A percentile compares a stretch with the other conserved stretches of the same genome.
phyloP scores from a whole-genome alignment of 345 rosid species.

The Durio zibethinus region DNA sequence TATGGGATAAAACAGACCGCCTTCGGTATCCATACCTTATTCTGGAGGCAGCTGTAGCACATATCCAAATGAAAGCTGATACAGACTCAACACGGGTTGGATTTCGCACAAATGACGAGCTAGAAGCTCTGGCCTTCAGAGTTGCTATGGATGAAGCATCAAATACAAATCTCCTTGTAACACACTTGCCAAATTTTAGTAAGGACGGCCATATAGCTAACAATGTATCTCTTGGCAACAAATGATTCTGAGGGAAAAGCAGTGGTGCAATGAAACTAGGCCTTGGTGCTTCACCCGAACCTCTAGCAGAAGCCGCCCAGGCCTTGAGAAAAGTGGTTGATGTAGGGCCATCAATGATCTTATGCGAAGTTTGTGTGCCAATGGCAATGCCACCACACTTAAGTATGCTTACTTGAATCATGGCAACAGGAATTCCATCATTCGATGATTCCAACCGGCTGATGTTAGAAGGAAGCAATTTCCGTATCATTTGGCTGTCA shows the following conservation, averaged over 20 bases:
- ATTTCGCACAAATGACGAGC: constrained; percentile 24
- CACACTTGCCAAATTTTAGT: background rate
- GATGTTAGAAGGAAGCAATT: constrained; percentile 26
- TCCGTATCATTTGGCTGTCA: background rate
- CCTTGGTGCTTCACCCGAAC: background rate
- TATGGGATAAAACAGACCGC: constrained; percentile 33
- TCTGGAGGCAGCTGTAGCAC: constrained; percentile 29
- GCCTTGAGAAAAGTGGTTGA: constrained; percentile 17
- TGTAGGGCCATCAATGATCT: constrained; percentile 40
- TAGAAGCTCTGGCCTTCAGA: constrained; percentile 32
- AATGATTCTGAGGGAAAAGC: background rate
- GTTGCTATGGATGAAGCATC: constrained; percentile 31
- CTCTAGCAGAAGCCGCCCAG: constrained; percentile 21
- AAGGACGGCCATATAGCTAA: constrained; percentile 1
- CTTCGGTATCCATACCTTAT: constrained; percentile 18
- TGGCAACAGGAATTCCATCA: constrained; percentile 7
- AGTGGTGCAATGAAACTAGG: constrained; percentile 2
- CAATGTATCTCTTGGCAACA: constrained; percentile 4
- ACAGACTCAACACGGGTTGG: constrained; percentile 51
- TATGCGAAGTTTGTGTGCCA: constrained; percentile 35
- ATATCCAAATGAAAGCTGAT: constrained; percentile 45
- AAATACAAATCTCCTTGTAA: constrained; percentile 43
- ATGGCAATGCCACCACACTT: constrained; percentile 47
- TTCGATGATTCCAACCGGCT: background rate
- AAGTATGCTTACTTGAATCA: constrained; percentile 25